Evolutionary conservation across 2,329 filamentous ascomycete genomes (phyloP), one percentile per base, ranked within the genome.

Genomic region (Ceratocystis diversiconidia): DNA sequence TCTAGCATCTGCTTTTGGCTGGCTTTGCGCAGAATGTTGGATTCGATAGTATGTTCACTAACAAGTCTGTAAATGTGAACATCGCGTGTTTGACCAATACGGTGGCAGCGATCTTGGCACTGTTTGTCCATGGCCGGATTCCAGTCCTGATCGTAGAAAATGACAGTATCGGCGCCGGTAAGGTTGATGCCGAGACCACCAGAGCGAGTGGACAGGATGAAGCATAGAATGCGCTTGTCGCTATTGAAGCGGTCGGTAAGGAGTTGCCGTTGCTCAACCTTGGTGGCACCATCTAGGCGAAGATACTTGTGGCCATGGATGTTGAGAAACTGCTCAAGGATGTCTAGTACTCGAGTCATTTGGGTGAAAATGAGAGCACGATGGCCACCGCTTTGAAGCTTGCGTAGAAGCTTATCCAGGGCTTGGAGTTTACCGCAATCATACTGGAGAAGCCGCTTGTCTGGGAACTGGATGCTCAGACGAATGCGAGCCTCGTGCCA

Each of bases 111-210:
- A 74, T 99, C 95, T 76, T 99, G 95, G 72, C 94, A 99, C 75
- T 99, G 94, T 75, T 96, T 96, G 78, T 99, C 94, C 94, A 99
- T 99, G 63, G 95, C 94, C 0, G 94, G 94, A 72, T 99, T 99
- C 95, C 95, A 99, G 74, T 99, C 94, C 67, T 97, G 86, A 72
- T 99, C 94, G 76, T 97, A 99, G 75, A 99, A 99, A 70, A 99
- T 96, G 71, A 99, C 94, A 0, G 92, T 96, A 74, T 97, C 94
- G 4, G 94, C 94, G 61, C 94, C 94, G 0, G 92, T 97, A 55
- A 99, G 80, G 71, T 99, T 99, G 78, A 99, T 95, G 66, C 94
- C 94, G 0, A 99, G 80, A 65, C 94, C 94, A 70, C 94, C 94
- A 0, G 94, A 96, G 66, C 94, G 85, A 62, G 91, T 96, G 0